These are phyloP conservation scores for Aspergillus affinis DNA, from an alignment of 495 filamentous ascomycete species.

Conservation along the genomic window DNA sequence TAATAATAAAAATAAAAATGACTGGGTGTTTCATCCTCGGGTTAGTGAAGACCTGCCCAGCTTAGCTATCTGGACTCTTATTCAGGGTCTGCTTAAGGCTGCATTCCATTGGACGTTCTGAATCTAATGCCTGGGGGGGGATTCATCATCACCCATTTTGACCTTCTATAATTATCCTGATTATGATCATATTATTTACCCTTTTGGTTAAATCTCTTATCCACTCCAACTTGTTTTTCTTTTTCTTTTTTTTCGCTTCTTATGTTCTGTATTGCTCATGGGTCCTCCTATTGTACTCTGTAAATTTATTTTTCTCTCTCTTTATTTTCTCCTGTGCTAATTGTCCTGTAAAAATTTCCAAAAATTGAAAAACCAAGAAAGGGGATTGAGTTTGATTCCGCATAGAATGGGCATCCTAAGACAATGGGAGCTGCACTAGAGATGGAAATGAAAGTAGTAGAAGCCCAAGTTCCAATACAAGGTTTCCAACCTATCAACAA, in stretches of 20 bases:
- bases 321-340: neutral
- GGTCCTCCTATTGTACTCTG: neutral
- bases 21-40: conserved; percentile 9
- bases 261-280: neutral
- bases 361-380: neutral
- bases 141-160: conserved; percentile 8
- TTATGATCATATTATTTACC: conserved; percentile 7
- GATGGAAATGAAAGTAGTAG: conserved; percentile 13
- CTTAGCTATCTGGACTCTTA: conserved; percentile 5
- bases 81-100: conserved; percentile 10
- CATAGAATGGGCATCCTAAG: conserved; percentile 12
- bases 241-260: conserved; percentile 3
- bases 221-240: neutral
- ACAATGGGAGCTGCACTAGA: conserved; percentile 15
- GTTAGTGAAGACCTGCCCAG: conserved; percentile 1
- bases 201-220: conserved; percentile 1
- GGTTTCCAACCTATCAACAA: neutral
- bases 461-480: conserved; percentile 19
- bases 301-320: neutral
- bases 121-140: conserved; percentile 1
- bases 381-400: neutral
- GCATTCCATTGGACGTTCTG: conserved; percentile 1
- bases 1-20: neutral
- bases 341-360: neutral
- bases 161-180: conserved; percentile 11